These are phyloP conservation scores for Bisporella sp. DNA, from an alignment of 2,329 filamentous ascomycete species.

Conservation along the genomic window DNA sequence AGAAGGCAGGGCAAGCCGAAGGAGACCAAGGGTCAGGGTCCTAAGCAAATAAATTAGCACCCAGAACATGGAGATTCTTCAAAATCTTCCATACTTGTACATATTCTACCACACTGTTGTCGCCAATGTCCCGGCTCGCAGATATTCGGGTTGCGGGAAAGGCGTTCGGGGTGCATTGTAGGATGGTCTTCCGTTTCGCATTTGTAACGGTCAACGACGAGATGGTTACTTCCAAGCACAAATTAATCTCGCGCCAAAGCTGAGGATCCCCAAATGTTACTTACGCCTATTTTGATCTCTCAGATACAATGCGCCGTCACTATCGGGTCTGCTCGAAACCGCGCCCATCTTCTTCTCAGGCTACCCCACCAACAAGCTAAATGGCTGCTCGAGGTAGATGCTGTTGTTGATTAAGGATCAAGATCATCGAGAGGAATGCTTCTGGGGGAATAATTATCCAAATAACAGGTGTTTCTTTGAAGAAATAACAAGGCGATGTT, in stretches of 20 bases:
- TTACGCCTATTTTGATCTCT: conserved; percentile 88
- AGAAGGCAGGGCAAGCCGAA: conserved; percentile 58
- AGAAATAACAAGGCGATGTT: too few species aligned
- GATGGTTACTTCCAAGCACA: conserved; percentile 63
- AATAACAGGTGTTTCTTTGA: too few species aligned
- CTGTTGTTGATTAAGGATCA: too few species aligned
- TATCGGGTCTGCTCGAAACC: conserved; percentile 82
- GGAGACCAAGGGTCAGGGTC: conserved; percentile 62
- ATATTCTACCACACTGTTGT: conserved; percentile 77
- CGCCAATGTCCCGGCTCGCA: conserved; percentile 64
- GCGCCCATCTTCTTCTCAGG: conserved; percentile 72
- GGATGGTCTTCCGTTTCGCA: conserved; percentile 66
- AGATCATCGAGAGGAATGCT: too few species aligned
- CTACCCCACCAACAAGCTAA: background rate
- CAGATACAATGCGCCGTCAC: conserved; percentile 72
- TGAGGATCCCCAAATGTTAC: conserved; percentile 26
- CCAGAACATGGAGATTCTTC: conserved; percentile 9
- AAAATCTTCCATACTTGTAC: conserved; percentile 60
- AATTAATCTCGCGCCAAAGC: too few species aligned
- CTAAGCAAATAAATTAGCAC: conserved; percentile 37
- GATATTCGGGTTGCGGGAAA: conserved; percentile 77
- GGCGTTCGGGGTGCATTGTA: conserved; percentile 76
- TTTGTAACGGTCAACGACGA: conserved; percentile 77
- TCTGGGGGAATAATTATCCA: too few species aligned
- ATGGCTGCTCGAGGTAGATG: too few species aligned